phyloP scores from a whole-genome alignment of 169 alveolate genomes.

The Cryptosporidium xiaoi region DNA sequence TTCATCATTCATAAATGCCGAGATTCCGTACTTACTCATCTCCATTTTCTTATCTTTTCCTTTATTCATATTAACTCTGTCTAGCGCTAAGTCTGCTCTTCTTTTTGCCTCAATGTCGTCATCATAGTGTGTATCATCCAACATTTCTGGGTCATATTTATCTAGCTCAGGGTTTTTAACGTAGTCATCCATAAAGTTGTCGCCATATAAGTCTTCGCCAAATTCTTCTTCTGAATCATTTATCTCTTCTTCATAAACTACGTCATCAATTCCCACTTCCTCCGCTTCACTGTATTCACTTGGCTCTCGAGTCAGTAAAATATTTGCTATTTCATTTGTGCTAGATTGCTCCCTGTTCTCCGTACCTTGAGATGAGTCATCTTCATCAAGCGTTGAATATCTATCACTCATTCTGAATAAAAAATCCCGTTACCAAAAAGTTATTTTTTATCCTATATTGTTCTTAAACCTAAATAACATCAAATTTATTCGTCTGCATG shows the following conservation, averaged over 20 bases:
- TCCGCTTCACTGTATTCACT: slow-evolving; percentile 73
- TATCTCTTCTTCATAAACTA: slow-evolving; percentile 53
- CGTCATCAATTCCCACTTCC: slow-evolving; percentile 68
- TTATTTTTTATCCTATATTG: slow-evolving; percentile 1
- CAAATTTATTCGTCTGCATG: slow-evolving; percentile 35
- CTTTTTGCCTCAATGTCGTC: slow-evolving; percentile 87
- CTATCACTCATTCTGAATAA: slow-evolving; percentile 21
- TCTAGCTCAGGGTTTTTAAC: slow-evolving; percentile 74
- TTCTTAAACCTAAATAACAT: not conserved
- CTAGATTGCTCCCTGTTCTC: slow-evolving; percentile 11
- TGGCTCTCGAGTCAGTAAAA: slow-evolving; percentile 61
- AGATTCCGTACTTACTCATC: slow-evolving; percentile 66
- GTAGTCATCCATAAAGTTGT: slow-evolving; percentile 62
- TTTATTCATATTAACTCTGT: slow-evolving; percentile 81
- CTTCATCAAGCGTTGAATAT: slow-evolving; percentile 27
- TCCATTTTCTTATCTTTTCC: slow-evolving; percentile 82
- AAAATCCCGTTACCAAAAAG: not conserved
- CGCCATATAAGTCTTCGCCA: slow-evolving; percentile 65
- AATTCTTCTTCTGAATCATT: slow-evolving; percentile 71
- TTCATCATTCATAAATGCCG: slow-evolving; percentile 51
- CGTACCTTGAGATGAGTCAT: slow-evolving; percentile 18
- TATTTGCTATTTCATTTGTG: slow-evolving; percentile 45
- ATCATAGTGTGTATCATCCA: slow-evolving; percentile 85
- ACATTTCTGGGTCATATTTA: slow-evolving; percentile 85
- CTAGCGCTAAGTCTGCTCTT: slow-evolving; percentile 82